Evolutionary conservation across 805 yeast species (phyloP), one percentile per base, ranked within the genome.

Genomic region (Candida nanaspora): DNA sequence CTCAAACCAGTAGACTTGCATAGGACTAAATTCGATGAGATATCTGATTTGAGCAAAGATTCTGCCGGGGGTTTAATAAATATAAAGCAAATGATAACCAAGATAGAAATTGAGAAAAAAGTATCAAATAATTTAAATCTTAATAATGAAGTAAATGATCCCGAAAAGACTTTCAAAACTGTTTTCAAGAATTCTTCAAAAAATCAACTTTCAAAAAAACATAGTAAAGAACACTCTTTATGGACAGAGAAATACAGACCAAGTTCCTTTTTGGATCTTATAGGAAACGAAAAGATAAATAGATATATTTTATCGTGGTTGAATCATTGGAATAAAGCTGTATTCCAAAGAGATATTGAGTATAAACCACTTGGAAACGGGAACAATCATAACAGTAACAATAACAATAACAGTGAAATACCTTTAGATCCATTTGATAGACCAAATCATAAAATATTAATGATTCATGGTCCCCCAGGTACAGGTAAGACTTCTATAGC

Each of bases 391-490:
- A 31, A 31, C 21, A 6, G 10, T 11, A 19, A 11, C 33, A 40
- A 45, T 6, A 42, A 43, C 7, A 31, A 37, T 20, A 41, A 39
- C 37, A 43, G 45, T 10, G 33, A 41, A 18, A 46, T 45, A 4
- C 47, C 46, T 5, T 33, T 42, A 1, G 87, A 81, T 53, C 74
- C 76, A 0, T 66, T 72, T 32, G 68, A 72, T 23, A 64, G 89
- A 41, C 89, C 89, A 0, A 63, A 59, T 14, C 71, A 72, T 39
- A 82, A 77, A 47, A 69, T 93, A 0, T 56, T 93, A 18, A 63
- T 93, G 32, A 72, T 93, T 10, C 87, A 82, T 56, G 98, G 98
- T 0, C 93, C 96, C 0, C 88, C 96, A 0, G 98, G 98, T 2
- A 70, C 83, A 15, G 98, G 98, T 9, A 91, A 91, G 56, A 89